Evolutionary conservation across 257 asterid species (phyloP), one percentile per base, ranked within the genome.

Genomic region (Primulina tabacum): DNA sequence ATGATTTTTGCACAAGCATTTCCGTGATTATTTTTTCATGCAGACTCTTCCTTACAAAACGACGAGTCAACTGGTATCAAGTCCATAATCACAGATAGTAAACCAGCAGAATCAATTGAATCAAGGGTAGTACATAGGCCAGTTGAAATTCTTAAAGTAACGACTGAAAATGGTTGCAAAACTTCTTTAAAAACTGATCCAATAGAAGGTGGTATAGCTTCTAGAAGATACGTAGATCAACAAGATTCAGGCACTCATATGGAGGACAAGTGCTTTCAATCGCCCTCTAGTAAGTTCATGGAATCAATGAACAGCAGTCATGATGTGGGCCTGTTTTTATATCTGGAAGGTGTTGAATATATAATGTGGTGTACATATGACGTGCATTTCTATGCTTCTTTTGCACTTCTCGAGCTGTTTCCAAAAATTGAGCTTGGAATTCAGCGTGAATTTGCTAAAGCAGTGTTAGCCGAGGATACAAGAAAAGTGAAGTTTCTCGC

Each of bases 331-430:
- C 87, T 73, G 81, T 94, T 94, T 80, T 83, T 94, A 9, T 94
- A 94, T 72, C 82, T 94, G 70, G 99, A 94, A 85, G 99, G 99
- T 0, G 89, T 94, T 7, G 99, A 94, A 74, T 94, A 94, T 71
- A 88, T 94, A 43, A 94, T 94, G 99, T 94, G 99, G 99, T 91
- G 98, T 78, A 94, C 99, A 1, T 94, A 94, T 50, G 99, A 94
- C 9, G 99, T 94, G 35, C 99, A 94, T 79, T 94, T 94, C 80
- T 94, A 94, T 50, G 99, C 99, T 7, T 94, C 99, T 18, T 94
- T 94, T 65, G 99, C 99, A 37, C 96, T 94, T 72, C 98, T 94
- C 28, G 97, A 89, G 52, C 85, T 94, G 37, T 94, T 94, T 67
- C 99, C 99, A 0, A 86, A 88, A 75, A 94, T 94, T 26, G 99